Evolutionary conservation across 139 green algal species (phyloP).

Genomic region (Closterium sp.): DNA sequence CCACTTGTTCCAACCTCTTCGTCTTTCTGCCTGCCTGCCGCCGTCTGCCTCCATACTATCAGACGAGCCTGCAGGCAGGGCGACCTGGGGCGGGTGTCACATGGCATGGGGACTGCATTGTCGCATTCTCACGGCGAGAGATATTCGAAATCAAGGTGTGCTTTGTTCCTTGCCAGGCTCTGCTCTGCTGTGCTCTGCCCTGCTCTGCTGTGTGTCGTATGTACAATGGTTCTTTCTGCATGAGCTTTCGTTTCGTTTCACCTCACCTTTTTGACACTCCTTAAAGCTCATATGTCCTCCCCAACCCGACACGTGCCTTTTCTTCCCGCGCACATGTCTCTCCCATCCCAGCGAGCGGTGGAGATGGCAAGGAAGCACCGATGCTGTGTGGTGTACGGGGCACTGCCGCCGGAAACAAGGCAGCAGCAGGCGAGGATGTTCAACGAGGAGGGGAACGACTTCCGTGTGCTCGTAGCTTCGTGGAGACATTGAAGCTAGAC

Average conservation of each 20-base stretch:
- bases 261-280: too few relatives aligned
- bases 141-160: constrained; percentile 75
- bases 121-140: constrained; percentile 83
- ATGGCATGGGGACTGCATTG: constrained; percentile 88
- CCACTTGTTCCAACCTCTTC: too few relatives aligned
- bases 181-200: too few relatives aligned
- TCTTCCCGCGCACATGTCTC: too few relatives aligned
- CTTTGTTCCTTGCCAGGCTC: too few relatives aligned
- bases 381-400: constrained; percentile 83
- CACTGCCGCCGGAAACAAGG: constrained; percentile 81
- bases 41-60: background rate
- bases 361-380: constrained; percentile 33
- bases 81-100: constrained; percentile 2
- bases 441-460: constrained; percentile 74
- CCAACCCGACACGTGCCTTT: too few relatives aligned
- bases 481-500: constrained; percentile 32
- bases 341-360: background rate
- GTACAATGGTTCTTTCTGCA: too few relatives aligned
- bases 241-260: too few relatives aligned
- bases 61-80: background rate
- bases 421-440: constrained; percentile 81
- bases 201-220: too few relatives aligned
- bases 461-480: constrained; percentile 82
- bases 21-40: background rate
- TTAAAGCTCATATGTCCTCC: too few relatives aligned